Evolutionary conservation across 2,329 filamentous ascomycete genomes (phyloP), one percentile per base, ranked within the genome.

Genomic region (Parastagonospora nodorum): DNA sequence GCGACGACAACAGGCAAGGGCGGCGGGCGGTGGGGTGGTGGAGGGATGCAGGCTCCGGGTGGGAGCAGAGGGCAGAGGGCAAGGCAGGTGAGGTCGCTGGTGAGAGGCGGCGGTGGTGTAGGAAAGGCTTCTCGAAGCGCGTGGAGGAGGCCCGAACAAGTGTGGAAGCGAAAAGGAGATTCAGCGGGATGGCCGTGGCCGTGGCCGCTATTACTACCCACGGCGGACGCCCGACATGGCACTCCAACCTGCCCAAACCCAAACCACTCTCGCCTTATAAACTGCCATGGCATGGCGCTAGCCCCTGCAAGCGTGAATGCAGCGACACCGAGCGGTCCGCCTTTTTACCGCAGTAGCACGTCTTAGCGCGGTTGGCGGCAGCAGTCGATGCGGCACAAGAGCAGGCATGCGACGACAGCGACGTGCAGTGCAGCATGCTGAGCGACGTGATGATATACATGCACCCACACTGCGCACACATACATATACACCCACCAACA

Each of bases 81-180:
- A 43, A 43, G 39, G 51, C 39, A 19, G 28, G 31, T 16, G 35
- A 37, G 35, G 35, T 37, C 19, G 35, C 15, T 40, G 32, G 41
- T 45, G 38, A 45, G 48, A 52, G 57, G 42, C 42, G 49, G 51
- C 41, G 55, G 57, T 24, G 19, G 19, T 51, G 50, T 52, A 39
- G 14, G 52, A 58, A 55, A 44, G 61, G 53, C 61, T 66, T 67
- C 64, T 65, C 60, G 64, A 67, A 66, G 64, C 61, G 63, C 60
- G 66, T 66, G 57, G 63, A 64, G 52, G 59, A 62, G 63, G 58
- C 63, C 63, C 64, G 63, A 64, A n/a, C n/a, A 60, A 61, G 58
- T 60, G 50, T 66, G 64, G 67, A 67, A 66, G 63, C 64, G 66
- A 67, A 67, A 64, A 66, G 63, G 63, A 68, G 63, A 66, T 58